Percentiles rank a stretch among this genome's conserved stretches.
phyloP scores from a whole-genome alignment of 2,329 filamentous ascomycete genomes.

The Rachicladosporium sp. region DNA sequence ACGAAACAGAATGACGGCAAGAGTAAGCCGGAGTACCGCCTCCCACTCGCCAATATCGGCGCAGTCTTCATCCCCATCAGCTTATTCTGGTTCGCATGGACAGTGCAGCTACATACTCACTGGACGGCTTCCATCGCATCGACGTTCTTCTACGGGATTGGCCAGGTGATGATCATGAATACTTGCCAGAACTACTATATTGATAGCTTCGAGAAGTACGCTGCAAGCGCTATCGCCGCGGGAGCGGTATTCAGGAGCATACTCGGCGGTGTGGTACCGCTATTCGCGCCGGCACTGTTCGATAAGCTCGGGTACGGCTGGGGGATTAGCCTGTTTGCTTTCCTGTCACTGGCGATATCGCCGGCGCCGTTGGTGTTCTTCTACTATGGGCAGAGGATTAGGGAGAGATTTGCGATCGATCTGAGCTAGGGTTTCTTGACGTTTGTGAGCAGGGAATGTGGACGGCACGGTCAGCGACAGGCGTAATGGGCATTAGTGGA shows the following conservation, averaged over 20 bases:
- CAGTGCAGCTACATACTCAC: conserved; percentile 28
- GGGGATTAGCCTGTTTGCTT: conserved; percentile 38
- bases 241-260: conserved; percentile 36
- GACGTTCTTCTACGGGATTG: conserved; percentile 40
- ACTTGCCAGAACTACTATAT: conserved; percentile 44
- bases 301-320: conserved; percentile 36
- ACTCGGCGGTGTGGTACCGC: conserved; percentile 36
- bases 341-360: conserved; percentile 32
- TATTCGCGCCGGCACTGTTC: conserved; percentile 33
- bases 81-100: conserved; percentile 35
- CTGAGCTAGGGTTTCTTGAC: conserved; percentile 3
- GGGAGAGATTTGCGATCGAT: conserved; percentile 34
- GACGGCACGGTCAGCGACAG: too few species aligned
- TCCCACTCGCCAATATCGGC: conserved; percentile 36
- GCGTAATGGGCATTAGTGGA: too few species aligned
- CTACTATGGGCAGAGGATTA: conserved; percentile 33
- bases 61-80: conserved; percentile 30
- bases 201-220: conserved; percentile 39
- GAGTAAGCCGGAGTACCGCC: conserved; percentile 30
- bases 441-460: too few species aligned
- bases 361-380: conserved; percentile 40
- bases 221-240: conserved; percentile 38
- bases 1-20: conserved; percentile 29
- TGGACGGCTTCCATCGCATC: conserved; percentile 31
- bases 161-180: conserved; percentile 42